phyloP scores from a whole-genome alignment of 2,329 filamentous ascomycete species.

The Ophiosphaerella narmari region DNA sequence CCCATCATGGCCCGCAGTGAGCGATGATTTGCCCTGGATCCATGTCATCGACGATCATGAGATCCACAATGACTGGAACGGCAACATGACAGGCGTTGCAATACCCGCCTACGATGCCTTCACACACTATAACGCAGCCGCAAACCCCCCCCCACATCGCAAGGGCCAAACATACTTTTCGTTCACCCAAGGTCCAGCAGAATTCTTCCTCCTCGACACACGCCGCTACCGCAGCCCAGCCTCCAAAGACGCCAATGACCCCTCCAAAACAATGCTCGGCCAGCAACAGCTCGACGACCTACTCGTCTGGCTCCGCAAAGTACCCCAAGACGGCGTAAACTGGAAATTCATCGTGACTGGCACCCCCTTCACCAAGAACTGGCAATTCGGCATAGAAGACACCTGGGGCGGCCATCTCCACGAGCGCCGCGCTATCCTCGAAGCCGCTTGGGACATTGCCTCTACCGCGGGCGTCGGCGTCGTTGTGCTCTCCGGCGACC shows the following conservation, averaged over 20 bases:
- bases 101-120: conserved; percentile 81
- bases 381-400: conserved; percentile 83
- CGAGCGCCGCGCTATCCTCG: conserved; percentile 78
- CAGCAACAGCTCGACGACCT: conserved; percentile 77
- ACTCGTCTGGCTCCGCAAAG: conserved; percentile 72
- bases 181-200: conserved; percentile 86
- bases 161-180: conserved; percentile 79
- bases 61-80: conserved; percentile 90
- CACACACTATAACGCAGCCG: conserved; percentile 79
- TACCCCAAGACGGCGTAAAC: conserved; percentile 75
- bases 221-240: conserved; percentile 78
- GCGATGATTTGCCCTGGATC: conserved; percentile 88
- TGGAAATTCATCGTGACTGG: conserved; percentile 95
- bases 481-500: conserved; percentile 83
- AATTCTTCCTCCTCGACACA: conserved; percentile 94
- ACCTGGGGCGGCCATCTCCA: conserved; percentile 92
- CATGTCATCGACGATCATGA: conserved; percentile 97
- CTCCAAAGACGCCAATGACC: conserved; percentile 64
- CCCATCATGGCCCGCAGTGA: conserved; percentile 81
- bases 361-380: conserved; percentile 97
- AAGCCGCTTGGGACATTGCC: conserved; percentile 92
- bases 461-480: conserved; percentile 72
- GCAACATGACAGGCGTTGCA: conserved; percentile 81
- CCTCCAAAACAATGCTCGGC: conserved; percentile 86
- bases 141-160: conserved; percentile 76